Percentiles rank a stretch among this genome's conserved stretches.
Evolutionary conservation across 2,329 filamentous ascomycete genomes (phyloP).

Genomic region (Nannizzia gypsea): DNA sequence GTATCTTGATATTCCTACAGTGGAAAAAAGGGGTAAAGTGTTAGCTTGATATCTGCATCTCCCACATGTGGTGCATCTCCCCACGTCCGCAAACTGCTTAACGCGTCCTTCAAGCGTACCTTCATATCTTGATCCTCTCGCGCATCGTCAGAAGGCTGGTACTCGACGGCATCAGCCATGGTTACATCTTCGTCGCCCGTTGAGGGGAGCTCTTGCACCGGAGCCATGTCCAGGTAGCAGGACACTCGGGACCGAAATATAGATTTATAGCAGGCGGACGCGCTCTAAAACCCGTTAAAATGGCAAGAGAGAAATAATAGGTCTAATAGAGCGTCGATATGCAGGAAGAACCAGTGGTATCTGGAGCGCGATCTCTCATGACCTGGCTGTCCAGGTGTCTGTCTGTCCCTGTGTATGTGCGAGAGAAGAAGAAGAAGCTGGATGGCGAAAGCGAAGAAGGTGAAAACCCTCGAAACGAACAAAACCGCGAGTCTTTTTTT

Average conservation of each 20-base stretch:
- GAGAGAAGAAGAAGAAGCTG: background rate
- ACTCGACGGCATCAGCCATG: conserved; percentile 35
- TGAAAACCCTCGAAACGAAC: conserved; percentile 2
- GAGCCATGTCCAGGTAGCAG: conserved; percentile 28
- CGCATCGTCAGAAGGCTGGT: conserved; percentile 25
- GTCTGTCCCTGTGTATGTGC: background rate
- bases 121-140: conserved; percentile 29
- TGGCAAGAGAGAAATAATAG: background rate
- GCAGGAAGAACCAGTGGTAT: background rate
- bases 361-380: conserved; percentile 1
- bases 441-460: conserved; percentile 8
- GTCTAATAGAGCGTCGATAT: background rate
- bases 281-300: background rate
- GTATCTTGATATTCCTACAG: conserved; percentile 44
- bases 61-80: background rate
- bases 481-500: conserved; percentile 7
- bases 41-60: background rate
- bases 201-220: conserved; percentile 24
- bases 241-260: background rate
- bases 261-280: background rate
- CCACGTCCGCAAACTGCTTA: background rate
- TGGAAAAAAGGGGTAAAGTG: background rate
- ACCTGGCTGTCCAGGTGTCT: background rate
- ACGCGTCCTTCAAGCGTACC: conserved; percentile 32
- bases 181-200: conserved; percentile 36